phyloP scores from a whole-genome alignment of 192 early-diverging fungal genomes.

The Umbelopsis sp. region DNA sequence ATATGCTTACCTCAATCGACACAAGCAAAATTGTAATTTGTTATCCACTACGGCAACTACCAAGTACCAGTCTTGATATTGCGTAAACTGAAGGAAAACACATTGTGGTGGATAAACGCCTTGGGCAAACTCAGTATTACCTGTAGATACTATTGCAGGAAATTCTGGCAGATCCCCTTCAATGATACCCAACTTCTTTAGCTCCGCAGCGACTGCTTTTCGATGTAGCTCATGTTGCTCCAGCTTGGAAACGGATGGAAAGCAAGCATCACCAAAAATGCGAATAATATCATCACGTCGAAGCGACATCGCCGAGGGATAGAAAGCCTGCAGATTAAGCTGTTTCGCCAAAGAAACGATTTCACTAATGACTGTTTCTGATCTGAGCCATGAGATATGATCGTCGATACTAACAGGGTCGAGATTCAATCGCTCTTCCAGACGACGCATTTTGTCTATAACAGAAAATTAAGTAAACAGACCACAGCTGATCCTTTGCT shows the following conservation, averaged over 20 bases:
- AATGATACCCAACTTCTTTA: not conserved
- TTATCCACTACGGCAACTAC: conserved; percentile 34
- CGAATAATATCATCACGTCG: conserved; percentile 31
- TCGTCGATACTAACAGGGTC: conserved; percentile 32
- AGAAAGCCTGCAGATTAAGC: conserved; percentile 32
- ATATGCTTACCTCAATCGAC: conserved; percentile 27
- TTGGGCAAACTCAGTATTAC: not conserved
- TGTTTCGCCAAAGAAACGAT: conserved; percentile 41
- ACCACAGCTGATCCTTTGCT: not conserved
- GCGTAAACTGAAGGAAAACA: conserved; percentile 38
- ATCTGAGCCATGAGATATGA: conserved; percentile 38
- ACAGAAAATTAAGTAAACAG: not conserved
- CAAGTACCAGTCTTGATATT: conserved; percentile 43
- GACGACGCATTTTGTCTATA: conserved; percentile 29
- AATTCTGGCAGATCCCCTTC: conserved; percentile 5
- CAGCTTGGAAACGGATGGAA: conserved; percentile 3
- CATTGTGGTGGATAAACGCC: conserved; percentile 33
- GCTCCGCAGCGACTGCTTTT: not conserved
- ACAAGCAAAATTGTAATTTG: conserved; percentile 32
- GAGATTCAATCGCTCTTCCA: conserved; percentile 35
- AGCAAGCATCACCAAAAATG: conserved; percentile 29
- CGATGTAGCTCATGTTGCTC: not conserved
- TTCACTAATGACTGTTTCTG: conserved; percentile 37
- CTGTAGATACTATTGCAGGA: not conserved
- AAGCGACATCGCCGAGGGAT: conserved; percentile 33